Conservation (phyloP, 2,329 filamentous ascomycete species). For the Aspergillus fischeri region DNA sequence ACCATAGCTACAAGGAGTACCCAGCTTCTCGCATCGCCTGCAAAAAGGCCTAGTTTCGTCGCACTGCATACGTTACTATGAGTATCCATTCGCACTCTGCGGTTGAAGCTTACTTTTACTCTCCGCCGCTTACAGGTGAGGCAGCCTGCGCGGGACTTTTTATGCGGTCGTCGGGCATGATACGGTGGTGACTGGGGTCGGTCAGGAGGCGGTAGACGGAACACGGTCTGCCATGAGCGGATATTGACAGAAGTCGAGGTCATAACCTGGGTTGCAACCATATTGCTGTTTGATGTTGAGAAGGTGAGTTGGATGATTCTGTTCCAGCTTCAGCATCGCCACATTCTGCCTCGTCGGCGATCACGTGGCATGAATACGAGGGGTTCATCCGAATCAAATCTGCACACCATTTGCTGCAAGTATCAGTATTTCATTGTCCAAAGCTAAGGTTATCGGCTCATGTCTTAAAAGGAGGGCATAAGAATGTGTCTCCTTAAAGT, state of each 20-base stretch:
- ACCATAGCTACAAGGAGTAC: constrained; percentile 19
- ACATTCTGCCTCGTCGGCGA: too few species aligned
- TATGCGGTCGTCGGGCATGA: constrained; percentile 18
- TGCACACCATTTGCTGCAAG: too few species aligned
- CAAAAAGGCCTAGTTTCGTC: constrained; percentile 28
- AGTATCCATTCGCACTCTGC: neutral
- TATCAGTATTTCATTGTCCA: too few species aligned
- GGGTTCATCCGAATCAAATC: too few species aligned
- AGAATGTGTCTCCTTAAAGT: too few species aligned
- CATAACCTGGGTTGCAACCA: neutral
- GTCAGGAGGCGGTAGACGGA: constrained; percentile 1
- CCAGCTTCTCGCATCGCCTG: constrained; percentile 20
- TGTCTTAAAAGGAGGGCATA: too few species aligned
- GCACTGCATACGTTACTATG: constrained; percentile 15
- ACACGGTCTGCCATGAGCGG: constrained; percentile 8
- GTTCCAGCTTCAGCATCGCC: too few species aligned
- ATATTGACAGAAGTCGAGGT: neutral
- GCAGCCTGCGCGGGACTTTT: constrained; percentile 27
- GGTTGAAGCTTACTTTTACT: constrained; percentile 23
- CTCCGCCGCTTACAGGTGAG: constrained; percentile 26
- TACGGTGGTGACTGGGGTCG: neutral
- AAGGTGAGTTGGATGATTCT: neutral
- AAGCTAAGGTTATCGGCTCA: too few species aligned
- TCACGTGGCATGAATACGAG: too few species aligned
- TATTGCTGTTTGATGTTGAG: neutral